These are phyloP conservation scores for Furcasterigmium furcatum DNA, from an alignment of 2,329 filamentous ascomycete species.

Conservation along the genomic window DNA sequence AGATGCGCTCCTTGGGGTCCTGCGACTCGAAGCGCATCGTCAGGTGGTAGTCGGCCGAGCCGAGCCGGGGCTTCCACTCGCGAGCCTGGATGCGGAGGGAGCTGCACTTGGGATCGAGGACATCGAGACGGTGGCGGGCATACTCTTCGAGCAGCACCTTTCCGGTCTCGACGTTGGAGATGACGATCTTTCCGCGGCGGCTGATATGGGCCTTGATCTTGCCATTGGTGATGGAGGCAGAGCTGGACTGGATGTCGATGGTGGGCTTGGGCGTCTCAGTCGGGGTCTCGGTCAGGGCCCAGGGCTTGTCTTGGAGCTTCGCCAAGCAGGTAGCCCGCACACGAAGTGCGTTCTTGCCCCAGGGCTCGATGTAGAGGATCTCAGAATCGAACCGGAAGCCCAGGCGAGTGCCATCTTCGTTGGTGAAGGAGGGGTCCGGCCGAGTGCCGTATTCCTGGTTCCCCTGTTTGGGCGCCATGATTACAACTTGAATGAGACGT, in stretches of 20 bases:
- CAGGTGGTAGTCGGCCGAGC: slow-evolving; percentile 48
- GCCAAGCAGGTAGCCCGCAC: slow-evolving; percentile 38
- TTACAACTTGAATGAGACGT: not conserved
- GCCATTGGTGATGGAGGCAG: slow-evolving; percentile 18
- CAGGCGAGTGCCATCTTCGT: slow-evolving; percentile 17
- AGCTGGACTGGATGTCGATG: slow-evolving; percentile 12
- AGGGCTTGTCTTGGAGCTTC: slow-evolving; percentile 27
- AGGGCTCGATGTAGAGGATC: slow-evolving; percentile 42
- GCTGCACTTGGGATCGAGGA: slow-evolving; percentile 55
- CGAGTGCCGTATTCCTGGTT: slow-evolving; percentile 8
- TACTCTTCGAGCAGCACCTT: slow-evolving; percentile 23
- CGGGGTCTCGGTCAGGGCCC: slow-evolving; percentile 25
- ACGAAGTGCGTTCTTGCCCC: slow-evolving; percentile 42
- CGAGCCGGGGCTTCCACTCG: slow-evolving; percentile 51
- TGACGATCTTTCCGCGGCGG: slow-evolving; percentile 19
- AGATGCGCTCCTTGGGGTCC: slow-evolving; percentile 55
- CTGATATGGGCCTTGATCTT: slow-evolving; percentile 20
- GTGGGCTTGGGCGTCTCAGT: slow-evolving; percentile 4
- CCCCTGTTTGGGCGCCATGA: slow-evolving; percentile 4
- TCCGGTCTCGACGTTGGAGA: slow-evolving; percentile 16
- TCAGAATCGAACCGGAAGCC: slow-evolving; percentile 35
- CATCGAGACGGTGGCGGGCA: slow-evolving; percentile 19
- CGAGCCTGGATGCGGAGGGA: slow-evolving; percentile 53
- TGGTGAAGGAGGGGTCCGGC: slow-evolving; percentile 7
- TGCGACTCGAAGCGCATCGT: slow-evolving; percentile 57